Conservation (phyloP, 1,284 basidiomycete genomes). For the Ceratobasidium sp. region DNA sequence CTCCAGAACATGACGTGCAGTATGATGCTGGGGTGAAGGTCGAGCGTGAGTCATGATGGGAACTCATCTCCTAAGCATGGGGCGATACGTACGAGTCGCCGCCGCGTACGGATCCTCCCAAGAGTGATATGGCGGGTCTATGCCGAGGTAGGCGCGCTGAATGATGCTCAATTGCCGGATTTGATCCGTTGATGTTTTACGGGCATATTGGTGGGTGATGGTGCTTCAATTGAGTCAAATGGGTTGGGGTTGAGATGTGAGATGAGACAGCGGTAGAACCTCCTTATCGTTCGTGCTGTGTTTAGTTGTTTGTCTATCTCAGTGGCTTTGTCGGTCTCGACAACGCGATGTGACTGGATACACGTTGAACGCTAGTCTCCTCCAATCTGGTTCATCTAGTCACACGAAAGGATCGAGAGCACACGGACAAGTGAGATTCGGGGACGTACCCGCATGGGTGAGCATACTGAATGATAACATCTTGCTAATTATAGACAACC, state of each 20-base stretch:
- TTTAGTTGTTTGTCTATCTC: neutral
- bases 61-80: neutral
- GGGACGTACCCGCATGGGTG: neutral
- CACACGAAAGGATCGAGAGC: neutral
- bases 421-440: neutral
- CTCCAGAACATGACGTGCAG: neutral
- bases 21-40: neutral
- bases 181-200: slow-evolving; percentile 16
- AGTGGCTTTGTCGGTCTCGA: neutral
- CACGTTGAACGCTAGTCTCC: neutral
- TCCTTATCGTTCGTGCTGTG: neutral
- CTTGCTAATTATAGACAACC: neutral
- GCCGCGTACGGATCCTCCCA: slow-evolving; percentile 3
- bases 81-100: neutral
- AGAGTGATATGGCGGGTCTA: neutral
- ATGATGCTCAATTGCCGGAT: neutral
- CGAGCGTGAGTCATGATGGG: neutral
- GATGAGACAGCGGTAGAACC: neutral
- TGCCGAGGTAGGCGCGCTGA: slow-evolving; percentile 1
- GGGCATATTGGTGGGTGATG: neutral
- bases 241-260: neutral
- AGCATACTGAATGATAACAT: neutral
- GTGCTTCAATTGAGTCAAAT: neutral
- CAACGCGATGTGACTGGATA: neutral
- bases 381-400: neutral